Base-by-base conservation (phyloP, 2,329 filamentous ascomycete species). In the Cytospora paraplurivora region DNA sequence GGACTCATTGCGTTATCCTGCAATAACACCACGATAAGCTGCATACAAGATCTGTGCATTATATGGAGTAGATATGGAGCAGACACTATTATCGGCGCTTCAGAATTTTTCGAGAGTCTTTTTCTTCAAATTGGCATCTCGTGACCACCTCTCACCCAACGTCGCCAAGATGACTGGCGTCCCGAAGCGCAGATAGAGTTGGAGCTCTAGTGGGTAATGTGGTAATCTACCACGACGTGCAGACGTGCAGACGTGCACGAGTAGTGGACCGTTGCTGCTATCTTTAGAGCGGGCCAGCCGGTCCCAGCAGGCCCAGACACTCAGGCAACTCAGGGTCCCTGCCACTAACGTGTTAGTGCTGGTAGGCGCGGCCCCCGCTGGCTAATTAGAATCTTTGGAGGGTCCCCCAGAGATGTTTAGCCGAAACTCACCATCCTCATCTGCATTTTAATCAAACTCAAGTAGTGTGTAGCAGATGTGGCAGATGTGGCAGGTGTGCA, bases 311-410 rank as follows among this genome's bases (percentile, higher is more conserved):
- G 13, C n/a, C 41, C n/a, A 21, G 41, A 8, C 7, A 21, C 7
- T 21, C 41, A 19, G 27, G 32, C 11, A 32, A 34, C 35, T 59
- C n/a, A 33, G 38, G 51, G 49, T n/a, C 41, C 15, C 21, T 4
- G 38, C 38, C 51, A 38, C 59, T 61, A 50, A 55, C 38, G 51
- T 53, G 37, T 15, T 32, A 41, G 51, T 41, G 55, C 41, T 44
- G 59, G 59, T 37, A 41, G 55, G 41, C 59, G 51, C 51, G 59
- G 59, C 59, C 59, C 59, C 51, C 59, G 52, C 59, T 61, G 54
- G 41, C 51, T 61, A 55, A 61, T 61, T 55, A 61, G 51, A 47
- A 55, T 52, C 51, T 32, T 32, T 44, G 37, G 52, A 60, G 58
- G 49, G 34, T 19, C n/a, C 58, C 35, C 51, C 59, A 33, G 19